These are phyloP conservation scores for Lindgomyces ingoldianus DNA, from an alignment of 495 filamentous ascomycete species.

Conservation along the genomic window DNA sequence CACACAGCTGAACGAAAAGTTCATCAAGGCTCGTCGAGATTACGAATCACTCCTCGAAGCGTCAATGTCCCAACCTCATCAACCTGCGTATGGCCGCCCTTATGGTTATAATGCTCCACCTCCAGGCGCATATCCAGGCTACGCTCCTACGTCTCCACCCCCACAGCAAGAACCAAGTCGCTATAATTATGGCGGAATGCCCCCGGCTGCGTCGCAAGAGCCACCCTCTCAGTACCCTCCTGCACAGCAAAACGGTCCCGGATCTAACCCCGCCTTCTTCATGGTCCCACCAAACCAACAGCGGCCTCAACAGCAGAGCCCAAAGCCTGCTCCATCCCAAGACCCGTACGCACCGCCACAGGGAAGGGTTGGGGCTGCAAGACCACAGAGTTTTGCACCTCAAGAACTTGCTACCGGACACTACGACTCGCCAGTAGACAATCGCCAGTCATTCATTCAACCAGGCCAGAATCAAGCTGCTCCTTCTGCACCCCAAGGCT, in stretches of 20 bases:
- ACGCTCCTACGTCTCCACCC: slow-evolving; percentile 26
- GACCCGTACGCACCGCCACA: slow-evolving; percentile 31
- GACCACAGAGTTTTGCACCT: slow-evolving; percentile 38
- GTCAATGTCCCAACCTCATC: slow-evolving; percentile 72
- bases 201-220: slow-evolving; percentile 28
- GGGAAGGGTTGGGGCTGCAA: slow-evolving; percentile 15
- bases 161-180: slow-evolving; percentile 41
- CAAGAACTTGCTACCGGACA: slow-evolving; percentile 46
- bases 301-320: slow-evolving; percentile 36
- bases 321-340: slow-evolving; percentile 18
- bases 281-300: slow-evolving; percentile 39
- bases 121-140: slow-evolving; percentile 28
- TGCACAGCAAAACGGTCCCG: neutral
- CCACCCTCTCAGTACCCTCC: slow-evolving; percentile 40
- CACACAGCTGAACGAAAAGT: slow-evolving; percentile 97
- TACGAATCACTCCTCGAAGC: slow-evolving; percentile 95
- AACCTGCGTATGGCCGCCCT: slow-evolving; percentile 44
- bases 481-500: slow-evolving; percentile 23
- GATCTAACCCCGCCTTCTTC: slow-evolving; percentile 36
- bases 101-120: slow-evolving; percentile 39
- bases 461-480: slow-evolving; percentile 14
- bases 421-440: slow-evolving; percentile 45
- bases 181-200: slow-evolving; percentile 36
- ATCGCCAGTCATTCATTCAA: slow-evolving; percentile 37
- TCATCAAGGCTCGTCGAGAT: slow-evolving; percentile 96